phyloP scores from a whole-genome alignment of 805 yeast genomes.

The Pichia insulana region DNA sequence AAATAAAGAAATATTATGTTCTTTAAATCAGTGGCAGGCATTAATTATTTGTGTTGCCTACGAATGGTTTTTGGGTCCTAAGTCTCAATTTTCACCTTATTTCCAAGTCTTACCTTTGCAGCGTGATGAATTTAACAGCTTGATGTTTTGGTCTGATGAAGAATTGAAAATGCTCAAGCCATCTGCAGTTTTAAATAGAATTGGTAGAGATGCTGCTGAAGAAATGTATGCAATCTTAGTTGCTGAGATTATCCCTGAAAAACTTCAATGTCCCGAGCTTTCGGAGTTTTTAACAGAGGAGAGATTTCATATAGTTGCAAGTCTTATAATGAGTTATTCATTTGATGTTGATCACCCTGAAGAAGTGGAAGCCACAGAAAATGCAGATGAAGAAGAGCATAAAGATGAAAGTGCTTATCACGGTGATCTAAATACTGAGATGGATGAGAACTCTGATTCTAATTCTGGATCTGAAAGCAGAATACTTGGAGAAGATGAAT shows the following conservation, averaged over 20 bases:
- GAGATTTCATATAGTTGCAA: slow-evolving; percentile 65
- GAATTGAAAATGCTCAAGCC: slow-evolving; percentile 57
- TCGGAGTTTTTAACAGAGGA: slow-evolving; percentile 35
- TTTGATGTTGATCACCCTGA: slow-evolving; percentile 61
- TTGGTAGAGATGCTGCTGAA: slow-evolving; percentile 64
- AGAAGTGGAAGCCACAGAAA: slow-evolving; percentile 18
- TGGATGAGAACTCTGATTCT: no score
- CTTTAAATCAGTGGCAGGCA: slow-evolving; percentile 67
- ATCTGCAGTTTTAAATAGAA: slow-evolving; percentile 56
- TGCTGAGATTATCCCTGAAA: slow-evolving; percentile 30
- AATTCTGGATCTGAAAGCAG: no score
- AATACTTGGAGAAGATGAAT: slow-evolving; percentile 16
- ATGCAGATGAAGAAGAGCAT: slow-evolving; percentile 12
- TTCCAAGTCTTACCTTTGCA: slow-evolving; percentile 56
- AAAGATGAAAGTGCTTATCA: slow-evolving; percentile 23
- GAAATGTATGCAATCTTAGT: slow-evolving; percentile 44
- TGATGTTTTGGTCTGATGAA: slow-evolving; percentile 70
- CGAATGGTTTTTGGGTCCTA: slow-evolving; percentile 40
- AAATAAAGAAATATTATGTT: slow-evolving; percentile 29
- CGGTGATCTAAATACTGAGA: slow-evolving; percentile 12
- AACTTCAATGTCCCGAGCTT: slow-evolving; percentile 29
- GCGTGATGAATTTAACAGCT: slow-evolving; percentile 40
- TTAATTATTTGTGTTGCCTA: slow-evolving; percentile 60
- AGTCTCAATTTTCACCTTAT: slow-evolving; percentile 62
- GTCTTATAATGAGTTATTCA: slow-evolving; percentile 79